Evolutionary conservation across 192 early-diverging fungal species (phyloP), one percentile per base, ranked within the genome.

Genomic region (Rhizophagus sp.): DNA sequence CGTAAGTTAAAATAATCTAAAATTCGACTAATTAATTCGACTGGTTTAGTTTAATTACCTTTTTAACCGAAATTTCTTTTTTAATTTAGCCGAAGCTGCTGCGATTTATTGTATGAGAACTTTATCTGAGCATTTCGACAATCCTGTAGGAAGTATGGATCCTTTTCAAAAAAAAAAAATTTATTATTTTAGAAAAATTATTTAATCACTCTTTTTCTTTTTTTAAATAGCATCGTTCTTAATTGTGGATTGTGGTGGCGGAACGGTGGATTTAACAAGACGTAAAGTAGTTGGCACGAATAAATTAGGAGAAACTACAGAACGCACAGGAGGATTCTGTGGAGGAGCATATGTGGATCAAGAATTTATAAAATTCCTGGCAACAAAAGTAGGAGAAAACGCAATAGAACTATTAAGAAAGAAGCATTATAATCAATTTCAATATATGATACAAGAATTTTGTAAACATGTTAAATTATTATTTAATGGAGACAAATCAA

Each of bases 221-320:
- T n/a, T 33, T 27, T 62, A 13, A 12, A 67, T 67, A 77, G 76
- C 62, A 65, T 25, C 49, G 7, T 81, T 78, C 39, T 41, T 81
- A 27, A 61, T 81, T n/a, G 67, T 70, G 24, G 80, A 81, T 62
- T 75, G 74, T 68, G 80, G 80, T 30, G 80, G 80, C 25, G 80
- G 80, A 9, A 79, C 80, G 0, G 80, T 81, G 3, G 80, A 81
- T 36, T 52, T 86, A 81, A 86, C 82, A 25, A 77, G 36, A 25
- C 63, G 76, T 4, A 47, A 78, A 49, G 30, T 78, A 19, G 17
- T 78, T n/a, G 17, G 30, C 1, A 24, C 61, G 9, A 52, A 68
- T 50, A 63, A 78, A 68, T 39, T 78, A 34, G 39, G 66, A 9
- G 76, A 78, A 67, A 52, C 49, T 34, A 78, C 65, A 0, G 76